A percentile compares a stretch with the other conserved stretches of the same genome.
Conservation (phyloP, 2,329 filamentous ascomycete species). For the Apiospora kogelbergensis region DNA sequence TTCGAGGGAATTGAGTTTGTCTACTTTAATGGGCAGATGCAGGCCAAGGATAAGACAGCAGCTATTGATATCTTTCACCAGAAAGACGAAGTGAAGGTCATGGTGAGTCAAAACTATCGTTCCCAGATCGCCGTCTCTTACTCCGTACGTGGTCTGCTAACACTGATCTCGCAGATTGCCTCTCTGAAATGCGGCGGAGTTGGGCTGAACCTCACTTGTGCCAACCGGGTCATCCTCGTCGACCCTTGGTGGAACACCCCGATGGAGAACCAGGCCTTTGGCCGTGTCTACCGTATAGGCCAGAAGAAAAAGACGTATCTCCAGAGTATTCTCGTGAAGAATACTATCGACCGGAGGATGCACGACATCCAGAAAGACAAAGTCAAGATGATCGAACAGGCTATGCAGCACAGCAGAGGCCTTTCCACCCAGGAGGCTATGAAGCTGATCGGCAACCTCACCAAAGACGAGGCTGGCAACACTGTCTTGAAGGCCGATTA, state of each 20-base stretch:
- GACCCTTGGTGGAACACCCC: conserved; percentile 64
- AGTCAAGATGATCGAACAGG: conserved; percentile 39
- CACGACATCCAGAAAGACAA: conserved; percentile 57
- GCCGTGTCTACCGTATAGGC: conserved; percentile 63
- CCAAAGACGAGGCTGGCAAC: not conserved
- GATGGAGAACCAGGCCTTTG: conserved; percentile 61
- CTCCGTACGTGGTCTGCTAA: not conserved
- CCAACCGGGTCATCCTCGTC: conserved; percentile 53
- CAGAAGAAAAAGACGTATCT: conserved; percentile 62
- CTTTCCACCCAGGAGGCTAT: not conserved
- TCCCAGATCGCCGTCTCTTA: not conserved
- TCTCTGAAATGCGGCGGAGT: conserved; percentile 36
- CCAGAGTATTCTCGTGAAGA: conserved; percentile 53
- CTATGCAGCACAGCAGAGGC: not conserved
- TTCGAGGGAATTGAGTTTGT: conserved; percentile 32
- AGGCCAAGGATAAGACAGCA: conserved; percentile 2
- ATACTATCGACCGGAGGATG: conserved; percentile 60
- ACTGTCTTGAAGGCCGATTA: not conserved
- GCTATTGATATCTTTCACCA: conserved; percentile 27
- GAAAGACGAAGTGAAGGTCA: conserved; percentile 21
- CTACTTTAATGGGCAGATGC: conserved; percentile 35
- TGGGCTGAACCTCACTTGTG: conserved; percentile 40
- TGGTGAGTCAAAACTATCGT: conserved; percentile 30
- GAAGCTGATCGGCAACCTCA: not conserved
- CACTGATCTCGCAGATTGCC: conserved; percentile 27